A percentile compares a stretch with the other conserved stretches of the same genome.
Evolutionary conservation across 148 eudicot species (phyloP).

Genomic region (Chenopodium berlandieri): DNA sequence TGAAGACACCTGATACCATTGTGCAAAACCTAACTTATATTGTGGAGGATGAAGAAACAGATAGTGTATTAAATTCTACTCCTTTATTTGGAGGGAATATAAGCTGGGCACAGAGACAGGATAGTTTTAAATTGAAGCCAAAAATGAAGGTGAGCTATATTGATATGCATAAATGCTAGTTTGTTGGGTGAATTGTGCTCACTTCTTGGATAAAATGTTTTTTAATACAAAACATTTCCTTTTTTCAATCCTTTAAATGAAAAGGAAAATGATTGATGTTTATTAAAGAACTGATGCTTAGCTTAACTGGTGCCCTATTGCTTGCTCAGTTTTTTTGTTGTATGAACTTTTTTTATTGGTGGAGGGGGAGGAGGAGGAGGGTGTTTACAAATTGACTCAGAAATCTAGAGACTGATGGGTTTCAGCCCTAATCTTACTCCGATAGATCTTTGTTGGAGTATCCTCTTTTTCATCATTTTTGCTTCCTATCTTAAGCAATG

Average conservation of each 20-base stretch:
- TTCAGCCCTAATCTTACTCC: no score
- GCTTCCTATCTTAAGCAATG: no score
- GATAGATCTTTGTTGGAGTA: no score
- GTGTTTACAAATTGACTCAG: no score
- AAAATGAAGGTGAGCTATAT: conserved; percentile 61
- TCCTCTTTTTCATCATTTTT: no score
- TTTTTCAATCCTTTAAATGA: not conserved
- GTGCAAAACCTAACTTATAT: conserved; percentile 63
- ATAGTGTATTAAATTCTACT: conserved; percentile 46
- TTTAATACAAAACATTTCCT: not conserved
- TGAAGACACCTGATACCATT: conserved; percentile 50
- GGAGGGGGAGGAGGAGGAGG: no score
- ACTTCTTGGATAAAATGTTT: not conserved
- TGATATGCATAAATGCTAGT: not conserved
- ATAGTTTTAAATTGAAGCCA: conserved; percentile 76
- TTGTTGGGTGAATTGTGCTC: not conserved
- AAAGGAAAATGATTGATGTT: no score
- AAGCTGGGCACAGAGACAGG: conserved; percentile 76
- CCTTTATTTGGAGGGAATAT: conserved; percentile 95
- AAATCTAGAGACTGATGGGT: no score
- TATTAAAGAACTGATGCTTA: no score
- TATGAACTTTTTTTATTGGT: no score
- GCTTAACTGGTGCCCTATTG: no score
- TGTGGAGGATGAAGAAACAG: conserved; percentile 49
- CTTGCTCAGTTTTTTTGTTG: no score